phyloP scores from a whole-genome alignment of 768 basidiomycete species.

The Lactifluus hygrophoroides region DNA sequence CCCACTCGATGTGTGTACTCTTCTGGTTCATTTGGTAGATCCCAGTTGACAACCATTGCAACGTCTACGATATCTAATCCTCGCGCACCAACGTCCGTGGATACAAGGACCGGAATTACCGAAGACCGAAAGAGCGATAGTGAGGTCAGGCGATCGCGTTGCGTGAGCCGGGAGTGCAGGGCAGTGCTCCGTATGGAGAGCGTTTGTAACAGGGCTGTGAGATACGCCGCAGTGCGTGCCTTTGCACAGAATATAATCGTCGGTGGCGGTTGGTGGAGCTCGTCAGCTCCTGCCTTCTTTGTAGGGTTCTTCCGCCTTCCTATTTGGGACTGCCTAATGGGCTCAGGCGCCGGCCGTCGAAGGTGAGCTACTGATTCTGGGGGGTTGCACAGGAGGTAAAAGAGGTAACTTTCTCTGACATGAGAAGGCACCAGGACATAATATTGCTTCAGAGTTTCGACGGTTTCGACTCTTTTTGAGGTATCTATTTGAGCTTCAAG shows the following conservation, averaged over 20 bases:
- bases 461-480: constrained; percentile 81
- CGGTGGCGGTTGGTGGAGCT: constrained; percentile 73
- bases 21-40: constrained; percentile 81
- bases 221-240: constrained; percentile 82
- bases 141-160: constrained; percentile 78
- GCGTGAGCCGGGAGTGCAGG: constrained; percentile 88
- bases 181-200: constrained; percentile 79
- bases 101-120: constrained; percentile 84
- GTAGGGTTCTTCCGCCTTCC: constrained; percentile 23
- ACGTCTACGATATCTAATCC: constrained; percentile 96
- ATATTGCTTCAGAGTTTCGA: constrained; percentile 76
- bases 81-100: constrained; percentile 92
- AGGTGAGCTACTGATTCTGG: constrained; percentile 67
- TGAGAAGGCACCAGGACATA: constrained; percentile 93
- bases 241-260: constrained; percentile 92
- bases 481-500: constrained; percentile 10
- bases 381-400: constrained; percentile 81
- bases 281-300: constrained; percentile 31
- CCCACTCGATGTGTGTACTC: constrained; percentile 97
- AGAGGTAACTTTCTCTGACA: constrained; percentile 87
- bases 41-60: constrained; percentile 96
- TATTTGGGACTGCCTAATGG: constrained; percentile 24
- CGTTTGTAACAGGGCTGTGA: constrained; percentile 70
- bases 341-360: constrained; percentile 39
- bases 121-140: constrained; percentile 80